Percentiles rank a stretch among this genome's conserved stretches.
phyloP scores from a whole-genome alignment of 2,329 filamentous ascomycete species.

The Penicillium italicum region DNA sequence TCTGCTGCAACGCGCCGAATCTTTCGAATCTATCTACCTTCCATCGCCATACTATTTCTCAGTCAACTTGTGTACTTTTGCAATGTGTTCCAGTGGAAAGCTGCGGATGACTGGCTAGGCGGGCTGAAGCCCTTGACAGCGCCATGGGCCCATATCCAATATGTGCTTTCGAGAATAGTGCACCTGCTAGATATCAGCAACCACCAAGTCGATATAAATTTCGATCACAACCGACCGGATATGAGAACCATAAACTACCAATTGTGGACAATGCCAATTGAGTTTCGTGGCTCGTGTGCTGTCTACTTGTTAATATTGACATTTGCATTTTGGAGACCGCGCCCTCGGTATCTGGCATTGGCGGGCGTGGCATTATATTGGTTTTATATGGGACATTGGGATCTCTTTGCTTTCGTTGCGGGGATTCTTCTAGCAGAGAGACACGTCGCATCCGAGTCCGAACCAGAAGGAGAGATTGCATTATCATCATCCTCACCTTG shows the following conservation, averaged over 20 bases:
- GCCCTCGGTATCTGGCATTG: neutral
- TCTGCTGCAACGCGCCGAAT: conserved; percentile 2
- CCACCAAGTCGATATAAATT: neutral
- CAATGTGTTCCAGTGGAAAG: neutral
- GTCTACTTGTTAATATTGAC: neutral
- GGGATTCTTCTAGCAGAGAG: neutral
- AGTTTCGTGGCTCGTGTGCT: conserved; percentile 1
- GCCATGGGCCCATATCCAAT: neutral
- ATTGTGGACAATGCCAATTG: conserved; percentile 2
- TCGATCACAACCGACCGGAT: neutral
- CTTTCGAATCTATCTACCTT: conserved; percentile 1
- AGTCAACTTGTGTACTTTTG: neutral
- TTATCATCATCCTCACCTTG: neutral
- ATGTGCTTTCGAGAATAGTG: neutral
- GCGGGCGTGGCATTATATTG: neutral
- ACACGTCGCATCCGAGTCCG: neutral
- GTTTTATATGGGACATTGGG: conserved; percentile 8
- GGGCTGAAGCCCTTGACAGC: neutral
- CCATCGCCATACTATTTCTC: neutral
- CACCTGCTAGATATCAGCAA: conserved; percentile 4
- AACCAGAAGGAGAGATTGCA: neutral
- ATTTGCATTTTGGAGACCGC: neutral
- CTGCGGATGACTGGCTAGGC: neutral
- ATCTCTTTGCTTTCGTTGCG: neutral
- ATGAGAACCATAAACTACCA: neutral